phyloP scores from a whole-genome alignment of 768 basidiomycete species.

The Gyrodon lividus region DNA sequence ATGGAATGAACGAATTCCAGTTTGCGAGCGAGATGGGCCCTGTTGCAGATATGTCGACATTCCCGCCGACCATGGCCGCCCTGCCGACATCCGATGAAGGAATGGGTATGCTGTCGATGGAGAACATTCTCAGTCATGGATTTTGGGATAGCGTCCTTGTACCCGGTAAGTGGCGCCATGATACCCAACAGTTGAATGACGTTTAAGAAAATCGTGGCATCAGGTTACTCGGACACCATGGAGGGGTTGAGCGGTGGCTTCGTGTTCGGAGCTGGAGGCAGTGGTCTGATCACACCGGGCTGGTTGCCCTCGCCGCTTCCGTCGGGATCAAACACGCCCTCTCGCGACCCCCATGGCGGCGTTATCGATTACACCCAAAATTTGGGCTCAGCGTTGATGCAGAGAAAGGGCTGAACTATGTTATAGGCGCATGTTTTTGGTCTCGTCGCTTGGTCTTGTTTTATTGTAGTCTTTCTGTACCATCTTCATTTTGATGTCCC shows the following conservation, averaged over 20 bases:
- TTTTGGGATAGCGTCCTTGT: conserved; percentile 91
- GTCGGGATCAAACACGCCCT: conserved; percentile 52
- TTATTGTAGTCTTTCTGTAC: no score
- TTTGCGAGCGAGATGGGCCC: conserved; percentile 85
- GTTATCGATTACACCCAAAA: conserved; percentile 27
- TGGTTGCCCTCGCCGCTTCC: conserved; percentile 57
- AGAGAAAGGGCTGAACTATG: conserved; percentile 23
- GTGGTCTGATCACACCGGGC: conserved; percentile 77
- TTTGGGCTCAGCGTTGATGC: conserved; percentile 24
- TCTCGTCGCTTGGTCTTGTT: neutral
- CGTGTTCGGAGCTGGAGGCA: conserved; percentile 80
- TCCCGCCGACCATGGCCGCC: conserved; percentile 85
- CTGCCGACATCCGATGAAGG: conserved; percentile 40
- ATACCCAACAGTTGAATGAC: conserved; percentile 3
- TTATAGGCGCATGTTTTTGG: neutral
- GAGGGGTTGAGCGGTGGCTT: conserved; percentile 86
- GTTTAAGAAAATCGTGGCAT: conserved; percentile 1
- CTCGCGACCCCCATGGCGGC: conserved; percentile 17
- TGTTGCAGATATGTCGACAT: conserved; percentile 75
- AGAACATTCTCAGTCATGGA: conserved; percentile 71
- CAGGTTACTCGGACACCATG: conserved; percentile 77
- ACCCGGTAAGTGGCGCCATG: conserved; percentile 56
- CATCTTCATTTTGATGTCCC: neutral
- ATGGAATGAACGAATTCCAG: conserved; percentile 54
- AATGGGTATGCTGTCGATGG: conserved; percentile 67